These are phyloP conservation scores for Arthrobotrys megalospora DNA, from an alignment of 2,329 filamentous ascomycete genomes.

Conservation along the genomic window DNA sequence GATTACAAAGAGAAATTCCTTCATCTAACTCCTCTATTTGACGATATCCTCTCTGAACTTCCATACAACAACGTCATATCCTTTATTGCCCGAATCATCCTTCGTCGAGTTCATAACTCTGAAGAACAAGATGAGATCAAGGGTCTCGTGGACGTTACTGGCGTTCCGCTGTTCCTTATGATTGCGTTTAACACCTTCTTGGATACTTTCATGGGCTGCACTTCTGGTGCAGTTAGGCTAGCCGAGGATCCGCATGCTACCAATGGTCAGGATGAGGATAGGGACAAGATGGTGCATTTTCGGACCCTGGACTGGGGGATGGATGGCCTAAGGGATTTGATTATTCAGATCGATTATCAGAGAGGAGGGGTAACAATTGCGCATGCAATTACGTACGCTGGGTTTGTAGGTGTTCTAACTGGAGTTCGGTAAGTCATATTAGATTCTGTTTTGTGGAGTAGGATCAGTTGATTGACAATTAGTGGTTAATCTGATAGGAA, in stretches of 20 bases:
- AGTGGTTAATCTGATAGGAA: constrained; percentile 64
- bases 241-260: constrained; percentile 56
- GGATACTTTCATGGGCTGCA: constrained; percentile 77
- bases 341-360: constrained; percentile 68
- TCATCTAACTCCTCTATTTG: constrained; percentile 32
- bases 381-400: constrained; percentile 71
- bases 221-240: constrained; percentile 71
- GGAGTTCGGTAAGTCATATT: constrained; percentile 68
- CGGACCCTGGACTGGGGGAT: constrained; percentile 71
- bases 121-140: constrained; percentile 76
- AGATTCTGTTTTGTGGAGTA: not conserved
- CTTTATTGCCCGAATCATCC: constrained; percentile 68
- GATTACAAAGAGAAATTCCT: constrained; percentile 41
- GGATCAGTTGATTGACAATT: not conserved
- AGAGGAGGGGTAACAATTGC: constrained; percentile 68
- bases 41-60: constrained; percentile 30
- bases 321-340: constrained; percentile 67
- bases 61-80: constrained; percentile 63
- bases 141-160: constrained; percentile 72
- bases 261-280: constrained; percentile 41
- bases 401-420: constrained; percentile 72
- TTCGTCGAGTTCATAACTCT: constrained; percentile 71
- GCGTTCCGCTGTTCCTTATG: constrained; percentile 74
- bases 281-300: constrained; percentile 71
- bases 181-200: constrained; percentile 76